Base-by-base conservation (phyloP, 257 asterid species). In the Verbena officinalis region DNA sequence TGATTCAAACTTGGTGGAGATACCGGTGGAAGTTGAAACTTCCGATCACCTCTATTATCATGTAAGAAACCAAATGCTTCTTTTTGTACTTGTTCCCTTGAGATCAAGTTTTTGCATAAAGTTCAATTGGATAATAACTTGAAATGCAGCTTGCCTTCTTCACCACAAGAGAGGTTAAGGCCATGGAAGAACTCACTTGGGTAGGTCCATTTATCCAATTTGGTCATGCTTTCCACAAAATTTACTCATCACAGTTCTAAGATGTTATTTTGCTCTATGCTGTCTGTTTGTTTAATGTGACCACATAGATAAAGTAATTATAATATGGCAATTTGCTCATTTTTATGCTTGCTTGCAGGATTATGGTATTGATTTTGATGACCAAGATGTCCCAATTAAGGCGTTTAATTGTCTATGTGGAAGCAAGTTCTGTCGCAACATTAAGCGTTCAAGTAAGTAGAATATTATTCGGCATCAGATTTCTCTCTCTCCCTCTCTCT, bases 141-240 rank as follows among this genome's bases (percentile, higher is more conserved):
- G 71, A 59, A 48, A 67, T 81, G 79, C 88, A 93, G 99, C 82
- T 86, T 34, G 97, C 95, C 8, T 80, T 87, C 71, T 93, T 93
- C 85, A 87, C 96, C 22, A 73, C 95, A 62, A 84, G 96, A 78
- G 76, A 84, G 55, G 85, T 87, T 61, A 76, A 79, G 61, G 99
- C 96, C 33, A 80, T 78, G 95, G 99, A 93, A 78, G 99, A 93
- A 78, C 95, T 93, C 61, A 93, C 95, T 61, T 87, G 97, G 99
- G 99, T 90, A 73, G 69, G 87, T 80, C 48, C 38, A 22, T 23
- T 64, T 59, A 44, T 44, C 60, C 44, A 15, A 16, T 24, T n/a
- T 38, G 62, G 16, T 59, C 21, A 48, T 50, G 63, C 46, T 46
- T 44, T 59, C 6, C 55, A 52, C 9, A 30, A 27, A 55, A 15